Evolutionary conservation across 1,284 basidiomycete genomes (phyloP), one percentile per base, ranked within the genome.

Genomic region (Peniophora sp.): DNA sequence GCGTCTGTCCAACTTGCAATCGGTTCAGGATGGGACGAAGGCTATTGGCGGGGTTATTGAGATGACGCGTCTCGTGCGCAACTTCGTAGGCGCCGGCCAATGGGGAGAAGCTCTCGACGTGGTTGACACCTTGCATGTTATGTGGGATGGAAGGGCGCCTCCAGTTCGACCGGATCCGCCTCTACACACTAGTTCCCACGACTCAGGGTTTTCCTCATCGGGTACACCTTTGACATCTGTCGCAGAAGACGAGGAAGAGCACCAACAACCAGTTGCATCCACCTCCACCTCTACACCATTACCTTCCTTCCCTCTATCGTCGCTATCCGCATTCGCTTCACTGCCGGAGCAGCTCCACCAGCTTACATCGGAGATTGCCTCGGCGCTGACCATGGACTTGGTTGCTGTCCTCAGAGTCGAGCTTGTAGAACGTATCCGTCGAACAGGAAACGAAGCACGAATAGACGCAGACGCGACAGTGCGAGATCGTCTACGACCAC

Each of bases 51-150:
- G 80, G 17, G 79, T 92, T 12, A 79, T 88, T 51, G 89, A 92
- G 60, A 85, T 90, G 72, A 74, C 83, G 0, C 76, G 77, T 2
- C 73, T 90, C 23, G 83, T 87, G 19, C 80, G 77, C 55, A 76
- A 79, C 45, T 66, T 96, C 47, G 89, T 91, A 16, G 76, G 77
- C 45, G 83, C 83, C 23, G 91, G 90, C 1, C 89, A 95, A 59
- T 96, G 91, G 87, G 80, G 80, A 11, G 85, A 89, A 46, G 91
- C 92, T 6, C 68, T 97, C 52, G 77, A 77, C 45, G 78, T 92
- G 17, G 78, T 93, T 43, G 85, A 90, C 52, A 81, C 84, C 52
- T 69, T 97, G 45, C 77, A 87, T 49, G 66, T 69, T 46, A 73
- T 92, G 65, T 91, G 88, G 82, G 68, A 79, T 27, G 56, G 52